These are phyloP conservation scores for Cystofilobasidium macerans DNA, from an alignment of 768 basidiomycete genomes.

Conservation along the genomic window DNA sequence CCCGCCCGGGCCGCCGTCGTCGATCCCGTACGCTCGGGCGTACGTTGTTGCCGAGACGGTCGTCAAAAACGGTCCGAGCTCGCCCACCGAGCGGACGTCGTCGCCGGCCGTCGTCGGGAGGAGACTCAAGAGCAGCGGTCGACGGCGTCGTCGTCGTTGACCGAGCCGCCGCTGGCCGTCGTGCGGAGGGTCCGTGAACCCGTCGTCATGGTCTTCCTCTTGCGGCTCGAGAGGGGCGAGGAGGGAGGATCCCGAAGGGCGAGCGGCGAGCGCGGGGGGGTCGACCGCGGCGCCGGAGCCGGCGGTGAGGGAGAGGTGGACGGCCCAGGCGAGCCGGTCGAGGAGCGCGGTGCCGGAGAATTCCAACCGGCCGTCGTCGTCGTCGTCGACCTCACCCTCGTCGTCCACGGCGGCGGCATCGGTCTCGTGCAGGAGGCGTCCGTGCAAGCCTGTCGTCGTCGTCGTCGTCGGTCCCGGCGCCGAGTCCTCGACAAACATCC, in stretches of 20 bases:
- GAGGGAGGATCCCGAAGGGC: slow-evolving; percentile 48
- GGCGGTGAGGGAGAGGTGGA: neutral
- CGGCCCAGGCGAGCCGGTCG: neutral
- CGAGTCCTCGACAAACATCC: slow-evolving; percentile 97
- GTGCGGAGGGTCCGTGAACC: too few species aligned
- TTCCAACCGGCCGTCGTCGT: slow-evolving; percentile 78
- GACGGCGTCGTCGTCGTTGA: too few species aligned
- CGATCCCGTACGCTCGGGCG: slow-evolving; percentile 64
- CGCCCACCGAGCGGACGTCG: slow-evolving; percentile 70
- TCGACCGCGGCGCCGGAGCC: slow-evolving; percentile 18
- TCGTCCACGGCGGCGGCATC: too few species aligned
- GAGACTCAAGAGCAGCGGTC: too few species aligned
- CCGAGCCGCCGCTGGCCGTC: too few species aligned
- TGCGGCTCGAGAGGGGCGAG: too few species aligned
- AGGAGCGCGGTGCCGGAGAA: slow-evolving; percentile 47
- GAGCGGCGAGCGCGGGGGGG: slow-evolving; percentile 65
- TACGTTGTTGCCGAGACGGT: slow-evolving; percentile 78
- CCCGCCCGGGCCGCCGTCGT: too few species aligned
- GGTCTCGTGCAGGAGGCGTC: too few species aligned
- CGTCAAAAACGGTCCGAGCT: slow-evolving; percentile 83
- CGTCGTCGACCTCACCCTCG: slow-evolving; percentile 42
- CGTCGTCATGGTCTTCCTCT: too few species aligned
- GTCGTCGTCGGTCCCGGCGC: slow-evolving; percentile 76
- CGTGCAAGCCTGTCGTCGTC: too few species aligned
- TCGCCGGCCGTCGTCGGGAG: too few species aligned